Conservation (phyloP, 306 rosid genomes). For the Cicer chorassanicum region DNA sequence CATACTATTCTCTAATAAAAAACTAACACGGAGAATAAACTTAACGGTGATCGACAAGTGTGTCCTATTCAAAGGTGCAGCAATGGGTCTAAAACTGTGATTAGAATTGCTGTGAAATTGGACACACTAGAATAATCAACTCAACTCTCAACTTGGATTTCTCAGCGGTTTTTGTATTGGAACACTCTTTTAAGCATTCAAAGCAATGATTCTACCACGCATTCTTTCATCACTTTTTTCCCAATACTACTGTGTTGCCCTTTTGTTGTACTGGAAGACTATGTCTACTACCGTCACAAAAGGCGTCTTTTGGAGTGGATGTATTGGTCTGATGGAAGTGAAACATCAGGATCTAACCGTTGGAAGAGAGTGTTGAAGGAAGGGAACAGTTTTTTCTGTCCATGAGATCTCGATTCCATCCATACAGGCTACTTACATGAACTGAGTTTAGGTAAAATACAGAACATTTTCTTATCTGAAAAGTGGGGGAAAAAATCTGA, state of each 20-base stretch:
- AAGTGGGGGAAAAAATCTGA: too few species aligned
- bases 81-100: background rate
- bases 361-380: background rate
- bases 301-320: background rate
- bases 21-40: background rate
- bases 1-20: background rate
- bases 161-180: background rate
- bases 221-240: background rate
- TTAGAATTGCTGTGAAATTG: background rate
- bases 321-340: background rate
- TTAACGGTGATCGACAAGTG: background rate
- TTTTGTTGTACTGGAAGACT: background rate
- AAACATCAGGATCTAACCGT: background rate
- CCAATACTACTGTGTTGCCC: background rate
- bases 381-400: background rate
- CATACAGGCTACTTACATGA: too few species aligned
- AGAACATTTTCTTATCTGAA: too few species aligned
- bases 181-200: conserved; percentile 1
- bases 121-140: background rate
- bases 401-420: background rate
- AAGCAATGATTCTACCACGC: background rate
- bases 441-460: too few species aligned
- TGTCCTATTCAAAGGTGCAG: background rate
- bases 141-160: background rate
- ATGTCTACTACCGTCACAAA: background rate